Evolutionary conservation across 768 basidiomycete genomes (phyloP), one percentile per base, ranked within the genome.

Genomic region (Leccinum truebloodii): DNA sequence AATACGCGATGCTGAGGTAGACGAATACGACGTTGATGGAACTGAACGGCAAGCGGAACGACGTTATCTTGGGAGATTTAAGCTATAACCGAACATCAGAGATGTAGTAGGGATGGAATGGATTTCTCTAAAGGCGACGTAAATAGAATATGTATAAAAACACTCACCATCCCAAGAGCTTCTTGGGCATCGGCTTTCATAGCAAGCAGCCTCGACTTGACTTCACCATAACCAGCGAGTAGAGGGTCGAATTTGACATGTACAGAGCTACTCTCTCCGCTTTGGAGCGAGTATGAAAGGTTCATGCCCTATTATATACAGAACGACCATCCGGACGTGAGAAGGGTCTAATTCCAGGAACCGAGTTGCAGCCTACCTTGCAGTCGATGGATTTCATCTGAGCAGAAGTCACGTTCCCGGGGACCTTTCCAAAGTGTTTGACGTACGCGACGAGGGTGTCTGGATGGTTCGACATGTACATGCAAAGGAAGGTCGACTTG

Each of bases 401-500:
- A 8, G 90, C 90, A n/a, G 81, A 80, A 3, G 73, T 72, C 18
- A 91, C 81, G 28, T 70, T 67, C 41, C 76, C 76, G 30, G 81
- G 79, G 12, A 91, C 80, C 63, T 87, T 85, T 9, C 88, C 90
- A 66, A 81, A 90, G 80, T 88, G 83, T 64, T 87, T 89, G 46
- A 88, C 89, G 65, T 92, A 94, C 3, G 89, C 89, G 37, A 94
- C 89, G 64, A 94, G 78, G 2, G 92, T 93, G 69, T 93, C 91
- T 0, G 89, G 89, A 67, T 93, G 92, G 62, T 78, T 85, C 32
- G 83, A 87, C 92, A 93, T 94, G 78, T 94, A 94, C 83, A 86
- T 89, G 71, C 84, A 83, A 48, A 94, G 79, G 70, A 92, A 94
- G 1, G 77, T 78, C 20, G 90, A 90, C 66, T 88, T 89, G 12